Conservation (phyloP, 129 eudicot genomes). For the Chrysanthemum lavandulifolium region DNA sequence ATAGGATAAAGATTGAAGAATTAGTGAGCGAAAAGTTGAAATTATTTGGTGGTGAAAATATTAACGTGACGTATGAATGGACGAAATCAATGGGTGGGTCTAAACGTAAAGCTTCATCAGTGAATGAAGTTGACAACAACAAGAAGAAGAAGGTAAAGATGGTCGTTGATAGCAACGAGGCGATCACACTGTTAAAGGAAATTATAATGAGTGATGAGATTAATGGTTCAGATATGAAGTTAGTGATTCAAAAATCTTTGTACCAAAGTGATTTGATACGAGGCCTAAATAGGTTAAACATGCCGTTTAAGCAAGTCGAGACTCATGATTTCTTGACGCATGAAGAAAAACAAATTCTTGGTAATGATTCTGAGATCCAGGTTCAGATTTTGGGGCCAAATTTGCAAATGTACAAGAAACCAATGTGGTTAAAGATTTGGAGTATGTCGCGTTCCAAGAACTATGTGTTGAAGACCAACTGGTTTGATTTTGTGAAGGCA, state of each 20-base stretch:
- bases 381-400: not conserved
- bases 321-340: not conserved
- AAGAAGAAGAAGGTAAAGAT: not conserved
- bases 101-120: not conserved
- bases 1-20: not conserved
- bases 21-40: not conserved
- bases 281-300: not conserved
- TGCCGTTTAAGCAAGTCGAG: not conserved
- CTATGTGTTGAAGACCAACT: not conserved
- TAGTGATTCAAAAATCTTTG: not conserved
- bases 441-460: not conserved
- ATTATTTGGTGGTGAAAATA: not conserved
- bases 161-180: not conserved
- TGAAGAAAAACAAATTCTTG: not conserved
- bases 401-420: not conserved
- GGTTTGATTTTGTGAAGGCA: not conserved
- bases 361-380: not conserved
- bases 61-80: not conserved
- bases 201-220: not conserved
- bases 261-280: not conserved
- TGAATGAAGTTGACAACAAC: not conserved
- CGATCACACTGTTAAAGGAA: not conserved
- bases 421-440: not conserved
- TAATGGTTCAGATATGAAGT: not conserved
- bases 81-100: not conserved